A percentile compares a stretch with the other conserved stretches of the same genome.
Evolutionary conservation across 371 early-diverging fungal species (phyloP).

Genomic region (Funneliformis caledonium): DNA sequence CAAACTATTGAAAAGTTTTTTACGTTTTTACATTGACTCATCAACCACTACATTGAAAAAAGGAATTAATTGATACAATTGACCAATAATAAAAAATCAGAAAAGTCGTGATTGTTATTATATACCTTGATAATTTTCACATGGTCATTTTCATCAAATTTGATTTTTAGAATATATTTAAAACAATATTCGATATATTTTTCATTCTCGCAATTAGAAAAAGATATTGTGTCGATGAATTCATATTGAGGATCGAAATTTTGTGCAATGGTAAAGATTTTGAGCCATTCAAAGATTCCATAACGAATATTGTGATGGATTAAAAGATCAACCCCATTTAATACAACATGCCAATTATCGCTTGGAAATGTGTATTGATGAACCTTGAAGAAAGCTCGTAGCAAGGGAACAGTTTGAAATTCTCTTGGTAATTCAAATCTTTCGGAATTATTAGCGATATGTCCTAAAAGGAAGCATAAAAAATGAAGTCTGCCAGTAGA

Average conservation of each 20-base stretch:
- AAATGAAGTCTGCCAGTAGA: neutral
- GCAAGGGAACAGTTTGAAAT: no score
- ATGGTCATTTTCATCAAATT: neutral
- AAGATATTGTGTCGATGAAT: neutral
- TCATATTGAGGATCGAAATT: conserved; percentile 17
- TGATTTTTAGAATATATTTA: neutral
- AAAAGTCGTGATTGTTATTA: no score
- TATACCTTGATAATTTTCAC: conserved; percentile 10
- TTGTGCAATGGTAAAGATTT: neutral
- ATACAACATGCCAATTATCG: neutral
- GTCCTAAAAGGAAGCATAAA: conserved; percentile 24
- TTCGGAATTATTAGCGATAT: neutral
- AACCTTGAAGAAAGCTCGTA: no score
- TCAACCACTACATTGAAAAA: neutral
- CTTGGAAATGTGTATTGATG: neutral
- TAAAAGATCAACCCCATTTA: neutral
- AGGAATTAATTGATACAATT: neutral
- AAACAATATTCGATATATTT: neutral
- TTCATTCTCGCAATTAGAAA: neutral
- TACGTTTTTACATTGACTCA: neutral
- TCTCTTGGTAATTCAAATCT: neutral
- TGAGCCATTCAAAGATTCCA: neutral
- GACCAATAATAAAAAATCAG: no score
- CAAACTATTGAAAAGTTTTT: neutral
- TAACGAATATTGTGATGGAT: neutral